Conservation (phyloP, 139 green algal species). For the Desmodesmus armatus region DNA sequence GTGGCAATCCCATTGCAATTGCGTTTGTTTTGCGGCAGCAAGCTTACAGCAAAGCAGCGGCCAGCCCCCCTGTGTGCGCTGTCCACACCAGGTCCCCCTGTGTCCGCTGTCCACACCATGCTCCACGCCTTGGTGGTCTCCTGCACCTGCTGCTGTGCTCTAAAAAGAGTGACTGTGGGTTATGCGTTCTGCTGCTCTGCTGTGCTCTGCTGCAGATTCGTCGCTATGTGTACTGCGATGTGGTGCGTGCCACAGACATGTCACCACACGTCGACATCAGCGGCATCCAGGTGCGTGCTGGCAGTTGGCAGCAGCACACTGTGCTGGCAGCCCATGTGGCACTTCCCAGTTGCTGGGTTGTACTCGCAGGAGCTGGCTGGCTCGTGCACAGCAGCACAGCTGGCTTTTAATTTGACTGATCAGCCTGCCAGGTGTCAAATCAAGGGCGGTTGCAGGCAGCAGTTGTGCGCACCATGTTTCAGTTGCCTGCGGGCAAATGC, state of each 20-base stretch:
- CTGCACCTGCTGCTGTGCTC: neutral
- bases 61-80: neutral
- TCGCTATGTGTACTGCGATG: slow-evolving; percentile 72
- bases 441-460: too few species aligned
- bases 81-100: neutral
- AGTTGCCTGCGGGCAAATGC: too few species aligned
- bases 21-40: neutral
- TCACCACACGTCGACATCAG: slow-evolving; percentile 55
- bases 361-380: too few species aligned
- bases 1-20: neutral
- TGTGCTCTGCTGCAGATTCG: slow-evolving; percentile 54
- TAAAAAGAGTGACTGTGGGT: neutral
- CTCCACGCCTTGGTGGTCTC: neutral
- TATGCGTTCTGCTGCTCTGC: too few species aligned
- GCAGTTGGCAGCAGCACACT: too few species aligned
- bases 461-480: too few species aligned
- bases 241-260: slow-evolving; percentile 64
- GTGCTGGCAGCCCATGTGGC: too few species aligned
- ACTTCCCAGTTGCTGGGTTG: too few species aligned
- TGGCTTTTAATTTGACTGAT: neutral
- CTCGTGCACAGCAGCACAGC: neutral
- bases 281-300: slow-evolving; percentile 57
- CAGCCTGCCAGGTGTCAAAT: too few species aligned
- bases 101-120: neutral
- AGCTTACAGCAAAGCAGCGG: neutral